These are phyloP conservation scores for Pichia sp. DNA, from an alignment of 1,139 yeast species.

Conservation along the genomic window DNA sequence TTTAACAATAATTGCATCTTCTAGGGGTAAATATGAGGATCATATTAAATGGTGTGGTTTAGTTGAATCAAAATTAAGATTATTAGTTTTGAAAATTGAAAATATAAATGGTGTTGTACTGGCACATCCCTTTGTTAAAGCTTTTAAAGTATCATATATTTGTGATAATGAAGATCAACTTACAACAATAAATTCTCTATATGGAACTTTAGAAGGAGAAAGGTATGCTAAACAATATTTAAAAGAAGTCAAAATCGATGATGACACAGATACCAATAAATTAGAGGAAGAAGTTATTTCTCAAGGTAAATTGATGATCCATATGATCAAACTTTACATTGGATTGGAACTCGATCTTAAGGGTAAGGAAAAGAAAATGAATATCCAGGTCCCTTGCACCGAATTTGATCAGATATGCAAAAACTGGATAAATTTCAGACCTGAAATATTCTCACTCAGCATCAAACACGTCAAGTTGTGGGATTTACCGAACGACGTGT, in stretches of 20 bases:
- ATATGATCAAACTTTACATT: slow-evolving; percentile 69
- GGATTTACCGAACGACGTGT: slow-evolving; percentile 82
- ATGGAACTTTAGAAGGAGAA: slow-evolving; percentile 30
- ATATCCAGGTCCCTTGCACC: slow-evolving; percentile 84
- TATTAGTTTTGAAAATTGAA: slow-evolving; percentile 77
- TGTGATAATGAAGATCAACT: slow-evolving; percentile 41
- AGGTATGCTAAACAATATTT: slow-evolving; percentile 24
- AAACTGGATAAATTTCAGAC: slow-evolving; percentile 60
- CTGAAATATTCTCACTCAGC: slow-evolving; percentile 49
- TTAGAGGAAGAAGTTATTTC: slow-evolving; percentile 25
- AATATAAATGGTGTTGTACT: slow-evolving; percentile 61
- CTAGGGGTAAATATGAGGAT: slow-evolving; percentile 65
- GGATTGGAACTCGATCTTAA: slow-evolving; percentile 65
- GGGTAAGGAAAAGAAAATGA: slow-evolving; percentile 53
- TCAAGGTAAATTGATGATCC: slow-evolving; percentile 36
- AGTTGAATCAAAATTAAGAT: slow-evolving; percentile 81
- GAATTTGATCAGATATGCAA: slow-evolving; percentile 80
- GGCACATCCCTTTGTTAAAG: slow-evolving; percentile 88
- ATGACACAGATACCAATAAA: slow-evolving; percentile 23
- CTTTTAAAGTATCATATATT: slow-evolving; percentile 52
- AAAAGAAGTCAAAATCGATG: slow-evolving; percentile 23
- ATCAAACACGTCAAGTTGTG: slow-evolving; percentile 73
- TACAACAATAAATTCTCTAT: slow-evolving; percentile 22
- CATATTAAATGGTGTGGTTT: slow-evolving; percentile 88
- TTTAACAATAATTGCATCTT: slow-evolving; percentile 71